Conservation (phyloP, 331 rosid species). For the Cydonia oblonga region DNA sequence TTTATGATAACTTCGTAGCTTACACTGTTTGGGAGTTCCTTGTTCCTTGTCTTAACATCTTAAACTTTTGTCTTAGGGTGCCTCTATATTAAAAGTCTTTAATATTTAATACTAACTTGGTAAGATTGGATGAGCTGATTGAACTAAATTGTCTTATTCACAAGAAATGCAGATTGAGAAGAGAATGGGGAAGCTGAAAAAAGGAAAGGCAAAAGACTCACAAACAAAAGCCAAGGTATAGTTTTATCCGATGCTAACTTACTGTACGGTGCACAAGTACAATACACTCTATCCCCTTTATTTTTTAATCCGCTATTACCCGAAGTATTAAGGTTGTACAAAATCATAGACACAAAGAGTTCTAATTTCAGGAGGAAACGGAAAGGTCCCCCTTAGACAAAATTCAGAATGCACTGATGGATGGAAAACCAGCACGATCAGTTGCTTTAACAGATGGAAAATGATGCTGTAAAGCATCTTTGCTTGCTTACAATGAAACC, state of each 20-base stretch:
- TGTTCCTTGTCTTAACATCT: not conserved
- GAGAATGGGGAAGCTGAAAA: conserved; percentile 84
- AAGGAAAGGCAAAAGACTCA: conserved; percentile 74
- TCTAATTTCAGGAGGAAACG: conserved; percentile 66
- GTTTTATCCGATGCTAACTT: conserved; percentile 6
- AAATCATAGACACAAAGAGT: not conserved
- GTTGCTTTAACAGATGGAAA: conserved; percentile 73
- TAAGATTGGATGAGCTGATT: conserved; percentile 27
- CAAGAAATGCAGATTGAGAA: conserved; percentile 92
- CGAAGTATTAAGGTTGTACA: not conserved
- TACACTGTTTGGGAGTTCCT: not conserved
- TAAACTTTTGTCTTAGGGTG: not conserved
- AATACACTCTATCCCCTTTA: not conserved
- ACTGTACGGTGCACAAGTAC: not conserved
- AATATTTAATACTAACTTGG: conserved; percentile 2
- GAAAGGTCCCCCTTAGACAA: conserved; percentile 77
- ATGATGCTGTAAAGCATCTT: conserved; percentile 64
- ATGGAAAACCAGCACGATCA: conserved; percentile 93
- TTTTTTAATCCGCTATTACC: not conserved
- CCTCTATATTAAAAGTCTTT: not conserved
- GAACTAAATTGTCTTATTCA: conserved; percentile 37
- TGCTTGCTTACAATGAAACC: conserved; percentile 96
- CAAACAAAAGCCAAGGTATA: conserved; percentile 72
- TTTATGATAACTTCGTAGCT: not conserved
- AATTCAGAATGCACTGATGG: conserved; percentile 68